Percentiles rank a stretch among this genome's conserved stretches.
Evolutionary conservation across 2,329 filamentous ascomycete species (phyloP).

Genomic region (Simplicillium sp.): DNA sequence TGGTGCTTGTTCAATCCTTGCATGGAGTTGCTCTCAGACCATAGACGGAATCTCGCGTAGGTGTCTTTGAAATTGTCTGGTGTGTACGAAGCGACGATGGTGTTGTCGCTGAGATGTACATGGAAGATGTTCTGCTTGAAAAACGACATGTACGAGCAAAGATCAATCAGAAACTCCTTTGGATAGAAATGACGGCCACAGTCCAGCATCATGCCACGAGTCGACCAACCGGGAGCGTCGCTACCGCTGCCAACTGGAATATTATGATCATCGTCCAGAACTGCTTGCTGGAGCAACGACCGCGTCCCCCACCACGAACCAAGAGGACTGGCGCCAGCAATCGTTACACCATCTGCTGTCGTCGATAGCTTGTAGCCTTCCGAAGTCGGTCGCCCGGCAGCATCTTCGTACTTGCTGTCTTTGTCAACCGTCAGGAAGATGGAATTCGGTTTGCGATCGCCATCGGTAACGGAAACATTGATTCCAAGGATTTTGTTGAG

Average conservation of each 20-base stretch:
- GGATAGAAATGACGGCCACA: constrained; percentile 47
- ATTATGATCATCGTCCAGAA: constrained; percentile 27
- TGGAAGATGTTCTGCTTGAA: constrained; percentile 53
- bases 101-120: constrained; percentile 48
- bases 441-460: constrained; percentile 9
- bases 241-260: constrained; percentile 30
- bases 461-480: constrained; percentile 14
- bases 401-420: constrained; percentile 28
- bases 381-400: constrained; percentile 32
- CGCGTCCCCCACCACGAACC: constrained; percentile 50
- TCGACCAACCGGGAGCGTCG: constrained; percentile 42
- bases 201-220: constrained; percentile 41
- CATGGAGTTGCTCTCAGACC: constrained; percentile 36
- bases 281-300: constrained; percentile 40
- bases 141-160: constrained; percentile 51
- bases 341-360: constrained; percentile 26
- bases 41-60: constrained; percentile 45
- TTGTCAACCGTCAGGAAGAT: constrained; percentile 38
- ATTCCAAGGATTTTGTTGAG: constrained; percentile 17
- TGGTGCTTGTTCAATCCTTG: constrained; percentile 36
- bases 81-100: constrained; percentile 37
- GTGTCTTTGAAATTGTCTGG: constrained; percentile 35
- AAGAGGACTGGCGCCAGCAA: constrained; percentile 41
- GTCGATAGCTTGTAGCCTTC: constrained; percentile 39
- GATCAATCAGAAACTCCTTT: constrained; percentile 40